Base-by-base conservation (phyloP, 169 alveolate genomes). In the Theileria sp. region DNA sequence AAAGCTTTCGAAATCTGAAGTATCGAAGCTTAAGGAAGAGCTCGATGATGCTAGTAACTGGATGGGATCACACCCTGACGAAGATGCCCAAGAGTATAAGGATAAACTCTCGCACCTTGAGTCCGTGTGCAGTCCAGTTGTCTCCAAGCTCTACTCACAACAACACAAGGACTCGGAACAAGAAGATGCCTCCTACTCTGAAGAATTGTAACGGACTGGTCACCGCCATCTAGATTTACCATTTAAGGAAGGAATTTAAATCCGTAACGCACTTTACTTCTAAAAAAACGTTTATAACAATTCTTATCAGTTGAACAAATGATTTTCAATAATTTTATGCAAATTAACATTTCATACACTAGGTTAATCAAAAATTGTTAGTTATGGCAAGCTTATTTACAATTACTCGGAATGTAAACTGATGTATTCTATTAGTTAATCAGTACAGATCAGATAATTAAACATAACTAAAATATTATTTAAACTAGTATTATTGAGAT, bases 41-140 rank as follows among this genome's bases (percentile, higher is more conserved):
- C 77, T 94, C 34, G 92, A 92, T 62, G 98, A 97, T 67, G 98
- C 97, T 0, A 94, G 93, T 83, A 92, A 95, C 70, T 97, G 98
- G 98, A 69, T 97, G 51, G 88, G 80, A 72, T 93, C 95, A 54
- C 94, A 95, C 82, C 96, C 97, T 32, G 93, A 95, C 74, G 98
- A 98, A 58, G 98, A 94, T 74, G 92, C 98, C 19, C 96, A 94
- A 77, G 98, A 95, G 56, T 92, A 92, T 88, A 97, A 95, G 82
- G 97, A 92, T 74, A 94, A 95, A 87, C 94, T 90, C 77, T 95
- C 94, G 80, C 96, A 94, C 75, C 92, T 97, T n/a, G 98, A 96
- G 88, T 93, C 95, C 54, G 91, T 96, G 38, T 96, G 98, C 92
- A 95, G 96, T 87, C 99, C 99, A 26, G 96, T 97, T 85, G 95